Evolutionary conservation across 129 eudicot genomes (phyloP), one percentile per base, ranked within the genome.

Genomic region (Glebionis coronaria): DNA sequence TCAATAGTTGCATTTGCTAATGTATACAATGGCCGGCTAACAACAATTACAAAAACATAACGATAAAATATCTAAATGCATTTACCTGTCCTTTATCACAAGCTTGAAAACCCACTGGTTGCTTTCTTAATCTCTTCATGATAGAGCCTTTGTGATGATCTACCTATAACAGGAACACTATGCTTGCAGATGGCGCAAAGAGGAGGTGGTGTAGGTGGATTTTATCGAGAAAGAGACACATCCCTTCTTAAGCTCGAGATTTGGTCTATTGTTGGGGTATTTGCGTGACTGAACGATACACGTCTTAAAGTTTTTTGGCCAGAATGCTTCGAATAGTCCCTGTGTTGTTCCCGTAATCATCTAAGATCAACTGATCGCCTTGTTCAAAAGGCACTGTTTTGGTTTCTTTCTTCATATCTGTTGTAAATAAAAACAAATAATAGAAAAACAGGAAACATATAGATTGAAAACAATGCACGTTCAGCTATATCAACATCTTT

Each of bases 121-220:
- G 82, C 86, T 73, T 23, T 70, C 63, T 77, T 56, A 42, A 81
- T 73, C 77, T 81, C 85, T 23, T 69, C 74, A 47, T 81, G 63
- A 71, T 71, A 73, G 67, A 77, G 77, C 56, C 73, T 81, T 59
- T 71, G 61, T 52, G 85, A 82, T 4, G 85, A 79, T 73, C 56
- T 68, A 51, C 82, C 77, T 20, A 77, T 73, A 12, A 69, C 59
- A 0, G 82, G 85, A 44, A 65, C 77, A 42, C 71, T 81, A 53
- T 73, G 65, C 70, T 69, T 64, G 79, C 85, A 81, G 12, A 81
- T 64, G 1, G 85, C 77, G 69, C 85, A 81, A 44, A 77, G 77
- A 18, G 79, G 82, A 29, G 85, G 74, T 5, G 82, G 85, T 47
- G 51, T 63, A 1, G 76, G 77, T 58, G 85, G 85, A 53, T 69